Evolutionary conservation across 2,329 filamentous ascomycete genomes (phyloP).

Genomic region (Trichoderma sp.): DNA sequence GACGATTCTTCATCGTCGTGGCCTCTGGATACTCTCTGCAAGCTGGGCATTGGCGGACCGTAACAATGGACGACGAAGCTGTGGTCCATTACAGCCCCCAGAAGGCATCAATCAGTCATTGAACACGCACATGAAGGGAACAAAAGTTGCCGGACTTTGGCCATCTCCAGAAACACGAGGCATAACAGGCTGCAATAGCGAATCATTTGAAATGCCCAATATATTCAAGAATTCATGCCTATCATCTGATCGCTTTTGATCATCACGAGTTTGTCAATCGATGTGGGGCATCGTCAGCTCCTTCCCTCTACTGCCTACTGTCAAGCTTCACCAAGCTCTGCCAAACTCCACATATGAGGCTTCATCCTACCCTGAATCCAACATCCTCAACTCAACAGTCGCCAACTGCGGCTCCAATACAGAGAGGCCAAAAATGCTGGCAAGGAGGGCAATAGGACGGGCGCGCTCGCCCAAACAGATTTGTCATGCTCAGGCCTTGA

Average conservation of each 20-base stretch:
- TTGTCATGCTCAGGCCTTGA: constrained; percentile 28
- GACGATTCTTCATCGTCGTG: background rate
- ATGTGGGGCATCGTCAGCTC: constrained; percentile 1
- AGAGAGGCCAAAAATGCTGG: constrained; percentile 21
- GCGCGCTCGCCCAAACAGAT: background rate
- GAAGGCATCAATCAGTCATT: background rate
- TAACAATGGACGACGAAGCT: background rate
- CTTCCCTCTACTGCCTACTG: no score
- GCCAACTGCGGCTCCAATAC: background rate
- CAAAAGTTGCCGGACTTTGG: background rate
- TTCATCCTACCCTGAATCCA: constrained; percentile 5
- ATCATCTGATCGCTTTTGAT: background rate
- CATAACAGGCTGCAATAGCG: background rate
- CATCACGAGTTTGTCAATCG: background rate
- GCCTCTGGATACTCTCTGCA: background rate
- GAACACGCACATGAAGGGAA: no score
- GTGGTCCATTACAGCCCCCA: background rate
- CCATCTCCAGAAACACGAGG: background rate
- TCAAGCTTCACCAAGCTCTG: background rate
- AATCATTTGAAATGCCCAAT: background rate
- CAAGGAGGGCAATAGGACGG: constrained; percentile 2
- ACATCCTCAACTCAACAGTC: background rate
- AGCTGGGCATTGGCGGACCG: background rate
- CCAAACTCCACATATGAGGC: background rate
- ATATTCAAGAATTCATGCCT: background rate